Evolutionary conservation across 1,284 basidiomycete species (phyloP), one percentile per base, ranked within the genome.

Genomic region (Golubevia sp.): DNA sequence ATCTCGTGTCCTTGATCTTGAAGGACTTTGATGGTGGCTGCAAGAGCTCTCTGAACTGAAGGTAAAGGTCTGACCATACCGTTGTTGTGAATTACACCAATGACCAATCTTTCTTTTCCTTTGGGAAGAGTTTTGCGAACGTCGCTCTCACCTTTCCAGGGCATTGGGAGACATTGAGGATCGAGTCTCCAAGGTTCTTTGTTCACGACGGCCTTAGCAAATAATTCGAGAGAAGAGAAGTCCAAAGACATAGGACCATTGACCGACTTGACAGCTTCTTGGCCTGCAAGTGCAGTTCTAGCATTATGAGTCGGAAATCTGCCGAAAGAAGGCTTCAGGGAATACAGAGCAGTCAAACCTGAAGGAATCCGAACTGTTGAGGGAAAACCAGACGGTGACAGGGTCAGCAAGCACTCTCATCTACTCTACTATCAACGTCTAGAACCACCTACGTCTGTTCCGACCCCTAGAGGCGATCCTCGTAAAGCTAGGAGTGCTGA

Each of bases 21-120:
- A 24, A 94, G 84, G 0, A 90, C 89, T 1, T 85, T 81, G 76
- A 88, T 88, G 0, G 87, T 86, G 61, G 85, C 86, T 68, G 88
- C 85, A 49, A 94, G 83, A 0, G 89, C 91, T 38, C 91, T 86
- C 18, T 77, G 84, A 20, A 93, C 84, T 0, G 92, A 91, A 0
- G 92, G 91, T 63, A 90, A 88, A 1, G 92, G 92, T n/a, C 85
- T 77, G 8, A 88, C 84, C 11, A 87, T 64, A 0, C 88, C 90
- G 73, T 91, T 87, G 70, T 91, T 86, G 87, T 87, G 88, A 67
- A 90, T 83, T 59, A 91, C 85, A 0, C 86, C 89, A 67, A 91
- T 90, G 63, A 88, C 88, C 8, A 91, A 84, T 64, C 84, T 79
- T 67, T 85, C 86, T 49, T n/a, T n/a, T n/a, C n/a, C n/a, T n/a